A percentile compares a stretch with the other conserved stretches of the same genome.
phyloP scores from a whole-genome alignment of 495 filamentous ascomycete genomes.

The Tuber melanosporum region DNA sequence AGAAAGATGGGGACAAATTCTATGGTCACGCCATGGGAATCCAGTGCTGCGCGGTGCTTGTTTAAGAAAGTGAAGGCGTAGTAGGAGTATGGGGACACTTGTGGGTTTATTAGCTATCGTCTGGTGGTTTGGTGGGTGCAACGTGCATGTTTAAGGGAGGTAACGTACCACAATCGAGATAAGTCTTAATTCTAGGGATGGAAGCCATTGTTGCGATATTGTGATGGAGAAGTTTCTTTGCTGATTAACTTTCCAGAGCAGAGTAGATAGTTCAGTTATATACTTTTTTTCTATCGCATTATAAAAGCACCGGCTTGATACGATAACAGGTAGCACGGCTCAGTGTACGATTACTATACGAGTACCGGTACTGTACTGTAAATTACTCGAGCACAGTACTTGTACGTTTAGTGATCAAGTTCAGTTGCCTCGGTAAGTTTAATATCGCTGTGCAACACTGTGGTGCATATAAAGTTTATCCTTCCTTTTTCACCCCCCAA shows the following conservation, averaged over 20 bases:
- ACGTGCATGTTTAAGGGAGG: background rate
- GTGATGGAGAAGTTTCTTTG: background rate
- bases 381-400: background rate
- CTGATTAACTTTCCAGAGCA: background rate
- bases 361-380: no score
- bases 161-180: slow-evolving; percentile 53
- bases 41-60: slow-evolving; percentile 50
- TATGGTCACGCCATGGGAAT: slow-evolving; percentile 54
- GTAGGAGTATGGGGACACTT: slow-evolving; percentile 67
- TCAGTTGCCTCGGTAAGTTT: background rate
- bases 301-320: background rate
- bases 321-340: background rate
- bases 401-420: background rate
- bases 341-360: background rate
- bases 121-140: slow-evolving; percentile 27
- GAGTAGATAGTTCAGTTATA: background rate
- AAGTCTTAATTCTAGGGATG: slow-evolving; percentile 52
- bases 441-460: background rate
- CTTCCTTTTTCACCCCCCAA: background rate
- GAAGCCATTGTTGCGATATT: slow-evolving; percentile 15
- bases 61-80: slow-evolving; percentile 55
- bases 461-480: background rate
- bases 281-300: background rate
- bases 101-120: slow-evolving; percentile 7
- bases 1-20: slow-evolving; percentile 69